Percentiles rank a stretch among this genome's conserved stretches.
These are phyloP conservation scores for Spathaspora jeffriesii DNA, from an alignment of 1,139 yeast species.

Conservation along the genomic window DNA sequence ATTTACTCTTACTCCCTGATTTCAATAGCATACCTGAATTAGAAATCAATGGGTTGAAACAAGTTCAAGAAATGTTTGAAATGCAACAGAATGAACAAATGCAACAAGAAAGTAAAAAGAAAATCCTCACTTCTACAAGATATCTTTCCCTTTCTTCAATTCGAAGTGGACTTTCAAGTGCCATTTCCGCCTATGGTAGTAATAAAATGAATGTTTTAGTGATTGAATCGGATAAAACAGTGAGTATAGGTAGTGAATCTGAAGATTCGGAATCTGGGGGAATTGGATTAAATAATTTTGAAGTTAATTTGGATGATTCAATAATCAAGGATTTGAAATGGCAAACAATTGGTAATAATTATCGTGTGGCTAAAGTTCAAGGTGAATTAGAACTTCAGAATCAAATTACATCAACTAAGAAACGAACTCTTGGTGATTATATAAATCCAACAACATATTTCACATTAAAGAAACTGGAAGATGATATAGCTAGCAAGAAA, in stretches of 20 bases:
- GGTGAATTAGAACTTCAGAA: constrained; percentile 63
- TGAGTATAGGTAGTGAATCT: constrained; percentile 54
- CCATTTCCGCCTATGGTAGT: constrained; percentile 16
- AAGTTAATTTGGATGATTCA: constrained; percentile 68
- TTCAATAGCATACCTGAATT: constrained; percentile 25
- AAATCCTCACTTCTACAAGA: constrained; percentile 26
- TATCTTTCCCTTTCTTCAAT: constrained; percentile 35
- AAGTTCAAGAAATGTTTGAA: constrained; percentile 29
- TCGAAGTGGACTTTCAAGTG: constrained; percentile 29
- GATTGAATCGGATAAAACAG: constrained; percentile 38
- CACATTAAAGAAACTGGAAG: constrained; percentile 30
- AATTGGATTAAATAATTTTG: constrained; percentile 60
- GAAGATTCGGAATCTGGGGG: constrained; percentile 21
- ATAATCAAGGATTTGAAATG: constrained; percentile 68
- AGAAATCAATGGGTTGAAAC: constrained; percentile 27
- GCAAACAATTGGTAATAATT: constrained; percentile 84
- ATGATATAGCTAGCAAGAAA: constrained; percentile 7
- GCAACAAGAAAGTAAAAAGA: constrained; percentile 24
- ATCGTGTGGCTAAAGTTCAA: constrained; percentile 77
- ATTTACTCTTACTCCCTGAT: constrained; percentile 61
- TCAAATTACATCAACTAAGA: constrained; percentile 15
- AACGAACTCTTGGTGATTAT: constrained; percentile 25
- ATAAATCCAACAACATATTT: constrained; percentile 39
- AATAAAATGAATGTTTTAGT: constrained; percentile 31
- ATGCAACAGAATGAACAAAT: constrained; percentile 33